Conservation (phyloP, 305 asterid genomes). For the Solanum hybrid region DNA sequence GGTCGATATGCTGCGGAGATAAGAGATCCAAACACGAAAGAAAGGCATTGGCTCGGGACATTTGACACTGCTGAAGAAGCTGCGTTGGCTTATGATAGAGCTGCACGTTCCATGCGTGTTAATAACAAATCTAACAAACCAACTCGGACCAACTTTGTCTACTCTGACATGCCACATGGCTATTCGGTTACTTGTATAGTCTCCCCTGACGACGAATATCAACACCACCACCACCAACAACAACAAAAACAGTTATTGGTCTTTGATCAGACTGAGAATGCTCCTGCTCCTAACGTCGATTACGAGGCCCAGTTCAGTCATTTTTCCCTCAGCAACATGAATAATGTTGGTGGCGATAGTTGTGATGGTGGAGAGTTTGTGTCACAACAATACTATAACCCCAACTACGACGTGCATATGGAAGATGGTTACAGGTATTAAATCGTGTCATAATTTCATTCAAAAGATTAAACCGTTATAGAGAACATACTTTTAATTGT, state of each 20-base stretch:
- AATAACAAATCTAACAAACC: conserved; percentile 21
- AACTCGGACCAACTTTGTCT: conserved; percentile 77
- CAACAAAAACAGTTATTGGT: not conserved
- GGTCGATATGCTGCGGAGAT: conserved; percentile 87
- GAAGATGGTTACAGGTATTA: not conserved
- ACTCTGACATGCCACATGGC: conserved; percentile 88
- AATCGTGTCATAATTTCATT: not conserved
- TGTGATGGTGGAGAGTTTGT: not conserved
- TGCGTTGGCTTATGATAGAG: conserved; percentile 76
- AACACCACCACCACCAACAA: not conserved
- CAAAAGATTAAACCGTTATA: not conserved
- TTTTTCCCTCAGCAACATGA: not conserved
- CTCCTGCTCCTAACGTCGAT: not conserved
- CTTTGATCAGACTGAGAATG: not conserved
- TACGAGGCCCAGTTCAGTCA: not conserved
- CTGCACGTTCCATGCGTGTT: conserved; percentile 77
- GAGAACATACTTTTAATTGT: not conserved
- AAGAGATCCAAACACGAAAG: conserved; percentile 75
- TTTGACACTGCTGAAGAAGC: conserved; percentile 93
- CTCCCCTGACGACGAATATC: conserved; percentile 64
- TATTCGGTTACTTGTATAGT: conserved; percentile 69
- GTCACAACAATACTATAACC: not conserved
- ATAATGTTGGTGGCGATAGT: not conserved
- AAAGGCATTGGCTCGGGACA: conserved; percentile 84
- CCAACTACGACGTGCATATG: not conserved